Evolutionary conservation across 805 yeast species (phyloP), one percentile per base, ranked within the genome.

Genomic region (Schizosaccharomyces osmophilus): DNA sequence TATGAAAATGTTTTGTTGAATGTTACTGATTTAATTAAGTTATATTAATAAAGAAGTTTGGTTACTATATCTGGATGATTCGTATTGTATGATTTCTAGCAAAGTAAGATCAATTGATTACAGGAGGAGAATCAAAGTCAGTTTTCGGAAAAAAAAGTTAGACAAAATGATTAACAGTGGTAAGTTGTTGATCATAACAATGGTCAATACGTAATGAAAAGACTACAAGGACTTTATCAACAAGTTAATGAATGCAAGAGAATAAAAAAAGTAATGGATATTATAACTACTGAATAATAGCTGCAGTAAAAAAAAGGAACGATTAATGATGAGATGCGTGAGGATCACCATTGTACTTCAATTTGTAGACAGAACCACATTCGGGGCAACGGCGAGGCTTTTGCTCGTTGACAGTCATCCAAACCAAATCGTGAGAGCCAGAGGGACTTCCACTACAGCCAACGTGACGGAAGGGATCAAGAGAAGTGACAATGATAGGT

Each of bases 361-460:
- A 76, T 70, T 85, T 82, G 79, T 85, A 90, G 67, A 88, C 95
- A 68, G 89, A 84, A 75, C 98, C 98, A 75, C 97, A 59, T 32
- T 39, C 54, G 4, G 54, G 54, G 32, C 61, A 59, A 5, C 61
- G 61, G 22, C 51, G 39, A 24, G 29, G 55, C 24, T 31, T 43
- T 1, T 42, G 55, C 32, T 45, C 24, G 31, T 45, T n/a, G 17
- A 59, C 55, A 26, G 36, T 41, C 55, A 59, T 42, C 61, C 61
- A 90, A 83, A 82, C 81, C 67, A 87, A 81, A 69, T 81, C 83
- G 76, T 89, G 97, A 67, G 93, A 83, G 65, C 86, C 95, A 63
- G 88, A 94, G 70, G 95, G 96, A 67, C 86, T 80, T 71, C 98
- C 98, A 66, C 94, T 84, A 78, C 98, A 93, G 66, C 97, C 98